phyloP scores from a whole-genome alignment of 768 basidiomycete species.

The Lyophyllum semitale region DNA sequence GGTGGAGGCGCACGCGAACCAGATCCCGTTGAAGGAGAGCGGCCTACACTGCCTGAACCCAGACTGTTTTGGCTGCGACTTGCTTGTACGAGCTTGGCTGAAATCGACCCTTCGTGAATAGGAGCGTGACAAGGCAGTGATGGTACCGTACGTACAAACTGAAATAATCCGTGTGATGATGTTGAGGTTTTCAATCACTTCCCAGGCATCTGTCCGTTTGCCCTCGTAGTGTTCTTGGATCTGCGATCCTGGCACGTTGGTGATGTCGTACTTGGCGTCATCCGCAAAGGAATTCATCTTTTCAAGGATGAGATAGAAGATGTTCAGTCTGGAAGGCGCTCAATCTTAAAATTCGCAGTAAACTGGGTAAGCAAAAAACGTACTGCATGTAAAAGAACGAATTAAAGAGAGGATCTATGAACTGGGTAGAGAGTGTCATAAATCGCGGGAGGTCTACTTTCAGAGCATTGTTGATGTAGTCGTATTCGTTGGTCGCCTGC shows the following conservation, averaged over 20 bases:
- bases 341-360: not conserved
- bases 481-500: constrained; percentile 88
- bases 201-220: constrained; percentile 82
- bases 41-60: constrained; percentile 31
- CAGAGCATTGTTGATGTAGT: constrained; percentile 86
- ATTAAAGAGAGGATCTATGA: constrained; percentile 97
- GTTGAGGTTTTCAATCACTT: constrained; percentile 73
- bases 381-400: constrained; percentile 99
- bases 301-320: constrained; percentile 92
- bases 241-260: constrained; percentile 64
- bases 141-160: constrained; percentile 64
- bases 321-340: constrained; percentile 66
- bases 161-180: constrained; percentile 86
- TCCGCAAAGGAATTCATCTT: constrained; percentile 88
- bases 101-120: not conserved
- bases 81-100: constrained; percentile 71
- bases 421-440: constrained; percentile 82
- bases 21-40: constrained; percentile 35
- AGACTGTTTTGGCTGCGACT: constrained; percentile 37
- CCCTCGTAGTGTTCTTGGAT: constrained; percentile 78
- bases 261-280: constrained; percentile 72
- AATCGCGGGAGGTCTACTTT: constrained; percentile 95
- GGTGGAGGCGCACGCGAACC: constrained; percentile 44
- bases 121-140: not conserved
- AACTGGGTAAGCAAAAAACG: constrained; percentile 33